Evolutionary conservation across 2,329 filamentous ascomycete genomes (phyloP).

Genomic region (Aspergillaceae sp.): DNA sequence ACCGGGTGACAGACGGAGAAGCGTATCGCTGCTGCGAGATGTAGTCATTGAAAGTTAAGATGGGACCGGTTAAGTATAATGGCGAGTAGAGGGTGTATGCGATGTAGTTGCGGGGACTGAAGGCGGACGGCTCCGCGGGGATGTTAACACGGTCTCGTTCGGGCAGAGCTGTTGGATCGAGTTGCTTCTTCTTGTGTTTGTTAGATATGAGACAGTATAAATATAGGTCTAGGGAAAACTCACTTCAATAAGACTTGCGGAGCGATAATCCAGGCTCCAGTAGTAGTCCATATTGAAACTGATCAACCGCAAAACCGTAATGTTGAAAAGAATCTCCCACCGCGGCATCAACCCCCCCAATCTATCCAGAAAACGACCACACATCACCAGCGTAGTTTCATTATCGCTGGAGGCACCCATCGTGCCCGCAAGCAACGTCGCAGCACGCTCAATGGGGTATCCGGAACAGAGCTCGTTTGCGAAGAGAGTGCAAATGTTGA

Average conservation of each 20-base stretch:
- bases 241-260: constrained; percentile 72
- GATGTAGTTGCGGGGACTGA: constrained; percentile 72
- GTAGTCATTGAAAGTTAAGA: constrained; percentile 97
- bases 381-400: constrained; percentile 44
- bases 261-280: constrained; percentile 66
- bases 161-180: constrained; percentile 77
- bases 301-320: constrained; percentile 83
- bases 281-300: constrained; percentile 97
- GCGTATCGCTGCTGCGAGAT: constrained; percentile 74
- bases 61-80: constrained; percentile 84
- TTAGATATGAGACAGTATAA: constrained; percentile 14
- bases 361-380: constrained; percentile 66
- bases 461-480: constrained; percentile 78
- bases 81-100: constrained; percentile 88
- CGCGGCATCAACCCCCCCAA: constrained; percentile 75
- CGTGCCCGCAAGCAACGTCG: constrained; percentile 39
- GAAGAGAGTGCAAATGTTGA: constrained; percentile 79
- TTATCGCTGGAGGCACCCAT: constrained; percentile 23
- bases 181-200: constrained; percentile 86
- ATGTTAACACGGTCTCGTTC: constrained; percentile 78
- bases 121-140: constrained; percentile 63
- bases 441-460: constrained; percentile 62
- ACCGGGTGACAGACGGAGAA: constrained; percentile 58
- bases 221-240: constrained; percentile 20
- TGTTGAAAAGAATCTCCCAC: constrained; percentile 97